phyloP scores from a whole-genome alignment of 1,139 yeast genomes.

The Yamadazyma kanchanaburiensis region DNA sequence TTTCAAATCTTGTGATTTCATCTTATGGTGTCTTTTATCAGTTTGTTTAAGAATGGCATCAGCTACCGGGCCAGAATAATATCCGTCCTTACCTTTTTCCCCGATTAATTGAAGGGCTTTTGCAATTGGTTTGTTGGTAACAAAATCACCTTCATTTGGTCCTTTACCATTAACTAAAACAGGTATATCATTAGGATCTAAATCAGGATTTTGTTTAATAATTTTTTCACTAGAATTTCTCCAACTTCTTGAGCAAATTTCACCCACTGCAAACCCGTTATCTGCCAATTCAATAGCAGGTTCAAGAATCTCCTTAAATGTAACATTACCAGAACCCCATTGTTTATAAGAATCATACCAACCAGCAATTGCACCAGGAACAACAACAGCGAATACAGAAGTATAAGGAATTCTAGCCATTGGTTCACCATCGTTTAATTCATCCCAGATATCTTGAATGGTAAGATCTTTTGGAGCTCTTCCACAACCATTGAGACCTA shows the following conservation, averaged over 20 bases:
- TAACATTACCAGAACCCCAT: conserved; percentile 74
- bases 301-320: conserved; percentile 54
- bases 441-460: conserved; percentile 46
- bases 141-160: conserved; percentile 62
- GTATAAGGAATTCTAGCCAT: conserved; percentile 38
- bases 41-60: conserved; percentile 59
- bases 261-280: conserved; percentile 63
- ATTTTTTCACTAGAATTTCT: conserved; percentile 33
- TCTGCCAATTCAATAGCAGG: conserved; percentile 75
- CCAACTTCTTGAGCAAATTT: conserved; percentile 59
- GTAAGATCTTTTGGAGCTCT: conserved; percentile 55
- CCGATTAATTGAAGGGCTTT: conserved; percentile 52
- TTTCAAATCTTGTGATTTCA: conserved; percentile 52
- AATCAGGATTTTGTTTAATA: conserved; percentile 28
- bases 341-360: conserved; percentile 47
- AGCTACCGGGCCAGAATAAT: conserved; percentile 67
- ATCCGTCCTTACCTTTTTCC: conserved; percentile 57
- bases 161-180: conserved; percentile 28
- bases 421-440: conserved; percentile 39
- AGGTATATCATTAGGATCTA: conserved; percentile 25
- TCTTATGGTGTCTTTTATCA: conserved; percentile 49
- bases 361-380: conserved; percentile 20
- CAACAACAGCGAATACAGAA: conserved; percentile 42
- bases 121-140: conserved; percentile 54
- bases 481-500: conserved; percentile 78